Percentiles rank a stretch among this genome's conserved stretches.
These are phyloP conservation scores for Trichoderma pleuroti DNA, from an alignment of 2,329 filamentous ascomycete species.

Conservation along the genomic window DNA sequence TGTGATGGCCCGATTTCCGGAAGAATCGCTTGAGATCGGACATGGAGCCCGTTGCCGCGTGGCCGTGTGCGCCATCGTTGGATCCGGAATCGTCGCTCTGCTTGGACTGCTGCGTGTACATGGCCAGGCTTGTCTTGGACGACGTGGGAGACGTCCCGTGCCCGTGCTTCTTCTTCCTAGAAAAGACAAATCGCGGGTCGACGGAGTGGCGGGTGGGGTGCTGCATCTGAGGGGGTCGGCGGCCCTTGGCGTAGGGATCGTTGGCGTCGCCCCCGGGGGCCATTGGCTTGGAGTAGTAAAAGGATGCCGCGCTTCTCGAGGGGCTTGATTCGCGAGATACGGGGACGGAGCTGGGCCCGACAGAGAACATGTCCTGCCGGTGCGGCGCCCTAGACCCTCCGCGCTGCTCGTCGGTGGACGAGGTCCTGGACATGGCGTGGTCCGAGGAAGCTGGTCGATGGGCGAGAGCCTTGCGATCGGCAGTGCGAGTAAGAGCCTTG, in stretches of 20 bases:
- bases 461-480: conserved; percentile 39
- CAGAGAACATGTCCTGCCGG: conserved; percentile 52
- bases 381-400: conserved; percentile 38
- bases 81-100: conserved; percentile 13
- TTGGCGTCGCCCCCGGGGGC: conserved; percentile 76
- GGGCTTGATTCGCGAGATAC: conserved; percentile 62
- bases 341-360: conserved; percentile 52
- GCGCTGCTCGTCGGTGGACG: conserved; percentile 38
- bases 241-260: conserved; percentile 83
- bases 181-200: conserved; percentile 82
- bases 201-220: conserved; percentile 60
- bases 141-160: conserved; percentile 48
- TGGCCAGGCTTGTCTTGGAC: conserved; percentile 48
- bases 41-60: conserved; percentile 71
- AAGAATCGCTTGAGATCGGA: conserved; percentile 96
- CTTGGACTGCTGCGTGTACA: conserved; percentile 28
- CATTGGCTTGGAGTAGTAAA: conserved; percentile 68
- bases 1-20: conserved; percentile 72
- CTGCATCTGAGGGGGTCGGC: conserved; percentile 65
- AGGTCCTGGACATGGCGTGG: conserved; percentile 40
- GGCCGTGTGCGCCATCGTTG: conserved; percentile 23
- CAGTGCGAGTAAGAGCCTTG: conserved; percentile 39
- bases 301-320: conserved; percentile 58
- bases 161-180: conserved; percentile 63
- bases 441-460: conserved; percentile 45